Evolutionary conservation across 2,329 filamentous ascomycete genomes (phyloP), one percentile per base, ranked within the genome.

Genomic region (Aspergillus novoparasiticus): DNA sequence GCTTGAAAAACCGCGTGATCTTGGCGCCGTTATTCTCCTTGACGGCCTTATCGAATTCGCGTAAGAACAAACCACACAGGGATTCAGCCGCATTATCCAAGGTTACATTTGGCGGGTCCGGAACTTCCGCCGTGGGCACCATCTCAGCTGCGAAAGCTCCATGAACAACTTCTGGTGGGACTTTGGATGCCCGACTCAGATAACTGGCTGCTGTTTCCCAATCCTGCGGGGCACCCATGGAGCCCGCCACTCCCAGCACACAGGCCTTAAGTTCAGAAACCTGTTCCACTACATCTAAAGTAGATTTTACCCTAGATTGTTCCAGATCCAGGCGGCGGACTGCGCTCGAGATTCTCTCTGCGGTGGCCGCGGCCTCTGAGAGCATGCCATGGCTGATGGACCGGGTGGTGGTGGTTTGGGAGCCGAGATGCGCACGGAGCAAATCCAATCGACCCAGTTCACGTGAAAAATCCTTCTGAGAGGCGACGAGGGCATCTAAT

Each of bases 141-240:
- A 97, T 94, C 67, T 93, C 88, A 41, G 94, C 90, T 0, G 95
- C 94, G 75, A 99, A 99, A 19, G 88, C 86, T 30, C 95, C 93
- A 68, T 90, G 86, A 57, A 94, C 85, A 57, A 99, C 94, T 1
- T 90, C 84, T 57, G 89, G 85, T 0, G 94, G 94, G 14, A 99
- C 89, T 69, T 90, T 89, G 64, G 89, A 89, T 8, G 95, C 94
- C 51, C 94, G 87, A 66, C 91, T 88, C 63, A 99, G 85, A 77
- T 98, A 98, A 54, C 87, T 91, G 2, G 95, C 95, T 4, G 95
- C 95, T 3, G 93, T 95, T 79, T 99, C 95, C 95, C 95, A 99
- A 81, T 99, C 95, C 78, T 99, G 95, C 48, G 95, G 93, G 5
- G 94, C 94, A 39, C 94, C 95, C 95, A 99, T 99, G 64, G 92